Evolutionary conservation across 495 filamentous ascomycete species (phyloP), one percentile per base, ranked within the genome.

Genomic region (Hypoxylon lienhwacheense): DNA sequence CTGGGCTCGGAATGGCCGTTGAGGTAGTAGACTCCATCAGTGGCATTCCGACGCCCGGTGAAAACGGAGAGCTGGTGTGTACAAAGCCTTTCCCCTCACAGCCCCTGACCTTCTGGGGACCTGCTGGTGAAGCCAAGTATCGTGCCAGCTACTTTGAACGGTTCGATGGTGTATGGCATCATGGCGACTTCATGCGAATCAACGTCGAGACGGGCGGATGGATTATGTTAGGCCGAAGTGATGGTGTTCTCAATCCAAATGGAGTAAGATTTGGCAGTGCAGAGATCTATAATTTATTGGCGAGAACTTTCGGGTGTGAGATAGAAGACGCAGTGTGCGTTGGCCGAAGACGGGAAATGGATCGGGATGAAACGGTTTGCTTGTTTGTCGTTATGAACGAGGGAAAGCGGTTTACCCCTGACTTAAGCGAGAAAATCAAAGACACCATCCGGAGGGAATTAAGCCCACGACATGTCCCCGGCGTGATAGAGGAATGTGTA

Each of bases 51-150:
- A 74, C 75, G 7, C 73, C 76, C 1, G 88, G 81, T 48, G 81
- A 86, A 56, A 81, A 88, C 0, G 93, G 93, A n/a, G 93, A 98
- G 63, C 80, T 97, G 5, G 89, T 98, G 49, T 97, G 93, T 73
- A 80, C 79, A 12, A 81, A 80, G 44, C 85, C 91, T 0, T 98
- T 98, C 70, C 90, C 92, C 3, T 91, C 86, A 55, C 90, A 96
- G 65, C 93, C 93, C 0, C 80, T 95, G 10, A 83, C 79, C 55
- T 98, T 98, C 73, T 97, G 87, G 81, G 89, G 89, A 10, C 63
- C 73, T 0, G 73, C 71, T 1, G 90, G 91, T n/a, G 74, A 78
- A 7, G 77, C 80, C 15, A 84, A 87, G 62, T 97, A 97, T 70
- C 77, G 76, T 33, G 82, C 80, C 41, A 88, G 83, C 59, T 98